phyloP scores from a whole-genome alignment of 2,329 filamentous ascomycete species.

The Sordariomycetes sp. region DNA sequence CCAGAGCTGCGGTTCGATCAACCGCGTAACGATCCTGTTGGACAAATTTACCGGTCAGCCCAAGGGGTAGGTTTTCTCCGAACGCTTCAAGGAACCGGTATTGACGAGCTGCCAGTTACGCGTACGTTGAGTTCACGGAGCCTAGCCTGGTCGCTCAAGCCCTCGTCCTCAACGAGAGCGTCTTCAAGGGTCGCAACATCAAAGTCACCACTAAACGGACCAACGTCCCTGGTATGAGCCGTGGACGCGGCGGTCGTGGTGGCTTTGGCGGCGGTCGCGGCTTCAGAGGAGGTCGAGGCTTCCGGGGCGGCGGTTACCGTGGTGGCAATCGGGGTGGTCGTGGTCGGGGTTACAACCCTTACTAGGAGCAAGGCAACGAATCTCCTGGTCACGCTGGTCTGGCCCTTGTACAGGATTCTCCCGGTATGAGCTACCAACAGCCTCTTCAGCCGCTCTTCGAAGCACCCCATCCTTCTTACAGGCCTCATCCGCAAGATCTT shows the following conservation, averaged over 20 bases:
- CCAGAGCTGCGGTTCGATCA: conserved; percentile 94
- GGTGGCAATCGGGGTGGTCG: conserved; percentile 60
- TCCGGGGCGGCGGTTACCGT: conserved; percentile 48
- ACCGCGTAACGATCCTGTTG: conserved; percentile 91
- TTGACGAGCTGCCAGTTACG: conserved; percentile 56
- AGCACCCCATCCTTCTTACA: no score
- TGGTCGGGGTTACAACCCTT: conserved; percentile 55
- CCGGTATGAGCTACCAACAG: no score
- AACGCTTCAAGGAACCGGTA: background rate
- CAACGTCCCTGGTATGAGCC: conserved; percentile 89
- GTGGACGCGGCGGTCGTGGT: conserved; percentile 59
- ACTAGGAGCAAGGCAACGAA: conserved; percentile 46
- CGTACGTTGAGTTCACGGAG: conserved; percentile 97
- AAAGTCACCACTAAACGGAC: conserved; percentile 95
- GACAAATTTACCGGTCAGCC: conserved; percentile 99
- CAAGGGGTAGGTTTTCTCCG: conserved; percentile 66
- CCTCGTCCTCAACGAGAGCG: conserved; percentile 89
- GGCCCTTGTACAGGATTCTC: no score
- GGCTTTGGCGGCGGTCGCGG: conserved; percentile 41
- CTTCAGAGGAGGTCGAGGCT: conserved; percentile 23
- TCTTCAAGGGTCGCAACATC: conserved; percentile 89
- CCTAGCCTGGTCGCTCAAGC: conserved; percentile 88
- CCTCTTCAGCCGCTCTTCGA: no score
- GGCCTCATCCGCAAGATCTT: no score
- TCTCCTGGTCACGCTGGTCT: no score